phyloP scores from a whole-genome alignment of 805 yeast species.

The Pichia gijzeniarum region DNA sequence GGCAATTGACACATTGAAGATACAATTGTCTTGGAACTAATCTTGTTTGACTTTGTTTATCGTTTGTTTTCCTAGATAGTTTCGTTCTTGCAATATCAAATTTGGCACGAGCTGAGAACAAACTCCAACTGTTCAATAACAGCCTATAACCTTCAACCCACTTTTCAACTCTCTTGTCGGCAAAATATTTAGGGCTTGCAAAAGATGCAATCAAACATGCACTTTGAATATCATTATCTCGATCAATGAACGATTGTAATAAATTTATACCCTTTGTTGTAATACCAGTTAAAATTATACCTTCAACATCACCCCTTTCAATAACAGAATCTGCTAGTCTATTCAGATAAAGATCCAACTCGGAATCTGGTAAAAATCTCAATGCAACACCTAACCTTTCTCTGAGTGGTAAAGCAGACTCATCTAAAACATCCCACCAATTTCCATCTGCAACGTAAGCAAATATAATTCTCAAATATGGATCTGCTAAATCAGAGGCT shows the following conservation, averaged over 20 bases:
- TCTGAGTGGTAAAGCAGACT: slow-evolving; percentile 76
- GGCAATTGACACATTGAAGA: slow-evolving; percentile 78
- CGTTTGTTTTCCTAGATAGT: slow-evolving; percentile 48
- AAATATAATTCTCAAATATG: slow-evolving; percentile 85
- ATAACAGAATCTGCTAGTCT: slow-evolving; percentile 67
- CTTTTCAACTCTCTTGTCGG: slow-evolving; percentile 61
- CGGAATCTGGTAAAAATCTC: slow-evolving; percentile 75
- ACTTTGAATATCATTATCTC: slow-evolving; percentile 87
- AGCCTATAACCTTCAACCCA: slow-evolving; percentile 73
- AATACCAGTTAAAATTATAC: slow-evolving; percentile 84
- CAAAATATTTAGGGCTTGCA: slow-evolving; percentile 80
- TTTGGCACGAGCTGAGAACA: slow-evolving; percentile 71
- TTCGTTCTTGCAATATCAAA: slow-evolving; percentile 76
- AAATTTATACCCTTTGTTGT: slow-evolving; percentile 79
- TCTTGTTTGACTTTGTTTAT: slow-evolving; percentile 37
- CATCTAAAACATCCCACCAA: slow-evolving; percentile 95
- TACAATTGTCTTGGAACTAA: slow-evolving; percentile 68
- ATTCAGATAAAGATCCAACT: slow-evolving; percentile 63
- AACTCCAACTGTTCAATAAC: slow-evolving; percentile 72
- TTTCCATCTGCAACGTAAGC: slow-evolving; percentile 91
- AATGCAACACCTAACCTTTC: slow-evolving; percentile 90
- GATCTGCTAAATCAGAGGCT: slow-evolving; percentile 84
- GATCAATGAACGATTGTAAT: slow-evolving; percentile 78
- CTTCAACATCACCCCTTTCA: slow-evolving; percentile 80
- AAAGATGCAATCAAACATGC: slow-evolving; percentile 76